These are phyloP conservation scores for Eucommia ulmoides DNA, from an alignment of 257 asterid genomes.

Conservation along the genomic window DNA sequence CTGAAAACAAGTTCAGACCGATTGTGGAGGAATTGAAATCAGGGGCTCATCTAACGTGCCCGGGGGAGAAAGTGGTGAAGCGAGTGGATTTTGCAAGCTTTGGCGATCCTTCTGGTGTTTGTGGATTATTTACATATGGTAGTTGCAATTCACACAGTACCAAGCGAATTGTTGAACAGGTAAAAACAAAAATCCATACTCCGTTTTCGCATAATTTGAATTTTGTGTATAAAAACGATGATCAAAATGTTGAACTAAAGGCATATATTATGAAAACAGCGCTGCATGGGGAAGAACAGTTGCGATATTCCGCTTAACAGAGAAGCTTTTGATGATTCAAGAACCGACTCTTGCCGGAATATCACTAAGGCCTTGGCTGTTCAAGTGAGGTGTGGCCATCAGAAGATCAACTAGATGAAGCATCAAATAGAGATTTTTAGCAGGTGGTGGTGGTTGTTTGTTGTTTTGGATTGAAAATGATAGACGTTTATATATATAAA, in stretches of 20 bases:
- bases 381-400: constrained; percentile 46
- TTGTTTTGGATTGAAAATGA: not conserved
- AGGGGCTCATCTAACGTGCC: constrained; percentile 47
- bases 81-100: constrained; percentile 52
- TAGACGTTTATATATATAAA: not conserved
- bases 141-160: constrained; percentile 35
- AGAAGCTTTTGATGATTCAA: constrained; percentile 19
- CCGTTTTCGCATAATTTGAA: too few species aligned
- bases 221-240: too few species aligned
- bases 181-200: too few species aligned
- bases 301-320: constrained; percentile 57
- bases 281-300: constrained; percentile 50
- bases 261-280: too few species aligned
- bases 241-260: too few species aligned
- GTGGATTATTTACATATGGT: constrained; percentile 44
- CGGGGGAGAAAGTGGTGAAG: constrained; percentile 30
- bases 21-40: constrained; percentile 22
- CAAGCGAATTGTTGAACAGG: constrained; percentile 33
- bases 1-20: constrained; percentile 23
- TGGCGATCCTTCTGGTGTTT: constrained; percentile 56
- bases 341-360: constrained; percentile 47
- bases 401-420: not conserved
- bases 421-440: too few species aligned
- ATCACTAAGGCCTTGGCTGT: constrained; percentile 35
- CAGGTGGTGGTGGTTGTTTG: too few species aligned